A percentile compares a stretch with the other conserved stretches of the same genome.
These are phyloP conservation scores for Meredithiella fracta DNA, from an alignment of 2,329 filamentous ascomycete species.

Conservation along the genomic window DNA sequence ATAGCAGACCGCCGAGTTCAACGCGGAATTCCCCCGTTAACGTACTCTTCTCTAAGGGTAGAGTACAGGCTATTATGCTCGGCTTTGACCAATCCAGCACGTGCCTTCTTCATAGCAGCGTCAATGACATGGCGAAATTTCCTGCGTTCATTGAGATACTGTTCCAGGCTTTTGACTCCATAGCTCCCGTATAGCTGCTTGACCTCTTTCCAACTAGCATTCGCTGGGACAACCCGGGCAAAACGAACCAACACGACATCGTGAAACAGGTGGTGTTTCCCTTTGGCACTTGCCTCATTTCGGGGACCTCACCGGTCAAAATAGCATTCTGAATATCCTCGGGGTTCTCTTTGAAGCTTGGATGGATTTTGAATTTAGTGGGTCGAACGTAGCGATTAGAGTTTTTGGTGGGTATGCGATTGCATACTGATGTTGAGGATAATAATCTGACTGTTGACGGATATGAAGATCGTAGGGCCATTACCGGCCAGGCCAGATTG, in stretches of 20 bases:
- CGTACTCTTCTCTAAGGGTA: slow-evolving; percentile 43
- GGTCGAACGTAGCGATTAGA: not conserved
- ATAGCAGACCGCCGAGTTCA: slow-evolving; percentile 45
- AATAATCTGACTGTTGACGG: not conserved
- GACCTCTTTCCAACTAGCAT: slow-evolving; percentile 12
- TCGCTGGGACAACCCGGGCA: slow-evolving; percentile 10
- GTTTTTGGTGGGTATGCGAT: not conserved
- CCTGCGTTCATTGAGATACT: slow-evolving; percentile 26
- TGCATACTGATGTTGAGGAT: not conserved
- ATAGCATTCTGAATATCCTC: slow-evolving; percentile 7
- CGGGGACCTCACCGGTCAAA: slow-evolving; percentile 9
- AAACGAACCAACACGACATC: slow-evolving; percentile 13
- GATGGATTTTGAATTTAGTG: slow-evolving; percentile 8
- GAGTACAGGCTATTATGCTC: slow-evolving; percentile 37
- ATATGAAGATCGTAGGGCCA: not conserved
- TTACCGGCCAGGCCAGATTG: not conserved
- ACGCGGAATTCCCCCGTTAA: slow-evolving; percentile 31
- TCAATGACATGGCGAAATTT: slow-evolving; percentile 30
- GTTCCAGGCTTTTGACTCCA: slow-evolving; percentile 22
- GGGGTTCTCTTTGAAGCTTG: not conserved
- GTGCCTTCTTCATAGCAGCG: slow-evolving; percentile 31
- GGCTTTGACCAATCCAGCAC: slow-evolving; percentile 20
- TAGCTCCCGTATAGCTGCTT: slow-evolving; percentile 15
- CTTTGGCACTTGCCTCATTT: slow-evolving; percentile 1
- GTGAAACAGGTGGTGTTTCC: slow-evolving; percentile 13